Conservation (phyloP, 164 flowering plant genomes). For the Berberis vulgaris region DNA sequence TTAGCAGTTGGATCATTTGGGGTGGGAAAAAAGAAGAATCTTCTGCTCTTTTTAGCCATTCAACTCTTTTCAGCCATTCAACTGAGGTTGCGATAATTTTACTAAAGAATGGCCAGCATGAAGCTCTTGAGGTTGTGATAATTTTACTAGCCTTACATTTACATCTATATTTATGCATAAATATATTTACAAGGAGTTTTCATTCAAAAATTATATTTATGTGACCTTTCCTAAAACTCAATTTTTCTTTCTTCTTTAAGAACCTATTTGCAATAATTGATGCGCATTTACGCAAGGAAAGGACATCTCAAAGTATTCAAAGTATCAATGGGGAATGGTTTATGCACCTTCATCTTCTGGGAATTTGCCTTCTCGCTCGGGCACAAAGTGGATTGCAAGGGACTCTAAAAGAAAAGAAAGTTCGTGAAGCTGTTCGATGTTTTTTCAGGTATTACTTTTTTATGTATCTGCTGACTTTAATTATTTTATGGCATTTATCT, state of each 20-base stretch:
- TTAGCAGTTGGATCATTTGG: slow-evolving; percentile 74
- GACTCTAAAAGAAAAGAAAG: slow-evolving; percentile 45
- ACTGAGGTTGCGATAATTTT: slow-evolving; percentile 54
- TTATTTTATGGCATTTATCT: no score
- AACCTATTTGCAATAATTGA: slow-evolving; percentile 46
- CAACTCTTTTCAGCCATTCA: slow-evolving; percentile 43
- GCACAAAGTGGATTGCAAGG: slow-evolving; percentile 49
- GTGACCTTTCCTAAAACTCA: no score
- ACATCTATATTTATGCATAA: neutral
- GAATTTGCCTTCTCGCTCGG: slow-evolving; percentile 77
- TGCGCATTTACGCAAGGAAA: slow-evolving; percentile 55
- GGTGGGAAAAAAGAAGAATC: slow-evolving; percentile 40
- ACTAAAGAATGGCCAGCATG: slow-evolving; percentile 70
- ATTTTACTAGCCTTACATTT: neutral
- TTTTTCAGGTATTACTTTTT: slow-evolving; percentile 67
- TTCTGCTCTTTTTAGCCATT: slow-evolving; percentile 5
- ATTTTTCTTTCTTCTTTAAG: slow-evolving; percentile 16
- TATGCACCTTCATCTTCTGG: slow-evolving; percentile 64
- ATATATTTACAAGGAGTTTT: neutral
- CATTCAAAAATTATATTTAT: neutral
- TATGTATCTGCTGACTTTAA: neutral
- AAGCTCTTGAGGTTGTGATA: slow-evolving; percentile 69
- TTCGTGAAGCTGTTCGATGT: slow-evolving; percentile 74
- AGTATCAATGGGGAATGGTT: slow-evolving; percentile 51
- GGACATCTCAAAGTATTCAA: slow-evolving; percentile 47